phyloP scores from a whole-genome alignment of 2,329 filamentous ascomycete genomes.

The Neodidymelliopsis sp. region DNA sequence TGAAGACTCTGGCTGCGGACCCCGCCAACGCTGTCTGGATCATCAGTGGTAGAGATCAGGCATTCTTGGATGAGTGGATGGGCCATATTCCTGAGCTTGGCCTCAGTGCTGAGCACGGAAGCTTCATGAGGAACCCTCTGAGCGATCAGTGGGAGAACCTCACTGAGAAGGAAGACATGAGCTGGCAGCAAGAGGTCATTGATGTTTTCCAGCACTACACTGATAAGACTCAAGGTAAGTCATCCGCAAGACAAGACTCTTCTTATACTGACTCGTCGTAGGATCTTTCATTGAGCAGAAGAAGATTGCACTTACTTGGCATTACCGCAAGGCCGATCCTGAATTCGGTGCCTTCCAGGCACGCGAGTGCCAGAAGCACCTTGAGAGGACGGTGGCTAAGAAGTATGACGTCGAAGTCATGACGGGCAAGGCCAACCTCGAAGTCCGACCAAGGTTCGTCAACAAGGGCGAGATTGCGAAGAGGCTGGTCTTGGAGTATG shows the following conservation, averaged over 20 bases:
- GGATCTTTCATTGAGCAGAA: slow-evolving; percentile 94
- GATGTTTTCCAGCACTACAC: slow-evolving; percentile 88
- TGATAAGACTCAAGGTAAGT: slow-evolving; percentile 79
- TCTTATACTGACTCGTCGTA: slow-evolving; percentile 43
- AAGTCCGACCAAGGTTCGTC: slow-evolving; percentile 95
- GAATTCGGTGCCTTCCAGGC: slow-evolving; percentile 84
- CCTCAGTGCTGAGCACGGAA: slow-evolving; percentile 96
- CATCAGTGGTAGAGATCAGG: slow-evolving; percentile 92
- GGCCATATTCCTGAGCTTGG: slow-evolving; percentile 89
- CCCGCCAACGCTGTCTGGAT: slow-evolving; percentile 94
- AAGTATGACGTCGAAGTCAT: slow-evolving; percentile 95
- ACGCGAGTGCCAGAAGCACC: slow-evolving; percentile 79
- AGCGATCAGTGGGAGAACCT: slow-evolving; percentile 85
- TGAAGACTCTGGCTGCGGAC: slow-evolving; percentile 81
- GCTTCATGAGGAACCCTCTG: slow-evolving; percentile 86
- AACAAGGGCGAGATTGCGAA: slow-evolving; percentile 98
- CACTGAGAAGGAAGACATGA: slow-evolving; percentile 86
- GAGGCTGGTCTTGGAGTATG: slow-evolving; percentile 79
- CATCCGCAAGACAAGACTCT: slow-evolving; percentile 2
- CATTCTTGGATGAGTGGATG: slow-evolving; percentile 88
- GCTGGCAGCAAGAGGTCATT: slow-evolving; percentile 87
- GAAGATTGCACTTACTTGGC: slow-evolving; percentile 94
- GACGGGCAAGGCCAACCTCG: slow-evolving; percentile 94
- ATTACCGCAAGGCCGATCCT: slow-evolving; percentile 90
- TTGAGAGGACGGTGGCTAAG: slow-evolving; percentile 77